These are phyloP conservation scores for Sicyos baderoa DNA, from an alignment of 306 rosid species.

Conservation along the genomic window DNA sequence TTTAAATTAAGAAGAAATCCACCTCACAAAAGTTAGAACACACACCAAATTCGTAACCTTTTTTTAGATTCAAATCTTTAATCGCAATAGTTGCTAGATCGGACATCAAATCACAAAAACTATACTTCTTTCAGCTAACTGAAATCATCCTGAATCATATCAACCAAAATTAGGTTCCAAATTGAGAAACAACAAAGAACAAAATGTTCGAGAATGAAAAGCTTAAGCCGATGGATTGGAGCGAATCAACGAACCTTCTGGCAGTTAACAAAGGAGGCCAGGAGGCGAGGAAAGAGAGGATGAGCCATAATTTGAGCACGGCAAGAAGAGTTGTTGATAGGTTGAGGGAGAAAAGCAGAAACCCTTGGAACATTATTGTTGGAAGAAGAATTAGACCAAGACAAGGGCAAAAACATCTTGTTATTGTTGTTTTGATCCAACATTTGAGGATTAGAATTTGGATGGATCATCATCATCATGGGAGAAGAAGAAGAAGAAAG, in stretches of 20 bases:
- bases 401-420: slow-evolving; percentile 35
- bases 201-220: background rate
- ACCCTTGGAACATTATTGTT: slow-evolving; percentile 14
- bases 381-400: slow-evolving; percentile 19
- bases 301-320: slow-evolving; percentile 37
- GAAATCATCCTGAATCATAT: too few species aligned
- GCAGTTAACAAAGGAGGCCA: slow-evolving; percentile 25
- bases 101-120: too few species aligned
- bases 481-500: slow-evolving; percentile 32
- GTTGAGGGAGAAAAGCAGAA: slow-evolving; percentile 22
- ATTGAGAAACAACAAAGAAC: background rate
- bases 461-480: slow-evolving; percentile 22
- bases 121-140: too few species aligned
- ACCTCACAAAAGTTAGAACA: too few species aligned
- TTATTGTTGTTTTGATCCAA: background rate
- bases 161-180: background rate
- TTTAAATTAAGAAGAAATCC: too few species aligned
- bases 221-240: background rate
- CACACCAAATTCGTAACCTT: too few species aligned
- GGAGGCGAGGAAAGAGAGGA: slow-evolving; percentile 34
- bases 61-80: too few species aligned
- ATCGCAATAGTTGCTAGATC: too few species aligned
- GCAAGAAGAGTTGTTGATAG: slow-evolving; percentile 18
- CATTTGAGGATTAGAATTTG: background rate
- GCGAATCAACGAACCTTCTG: slow-evolving; percentile 24